Base-by-base conservation (phyloP, 306 rosid species). In the Trifolium subterraneum region DNA sequence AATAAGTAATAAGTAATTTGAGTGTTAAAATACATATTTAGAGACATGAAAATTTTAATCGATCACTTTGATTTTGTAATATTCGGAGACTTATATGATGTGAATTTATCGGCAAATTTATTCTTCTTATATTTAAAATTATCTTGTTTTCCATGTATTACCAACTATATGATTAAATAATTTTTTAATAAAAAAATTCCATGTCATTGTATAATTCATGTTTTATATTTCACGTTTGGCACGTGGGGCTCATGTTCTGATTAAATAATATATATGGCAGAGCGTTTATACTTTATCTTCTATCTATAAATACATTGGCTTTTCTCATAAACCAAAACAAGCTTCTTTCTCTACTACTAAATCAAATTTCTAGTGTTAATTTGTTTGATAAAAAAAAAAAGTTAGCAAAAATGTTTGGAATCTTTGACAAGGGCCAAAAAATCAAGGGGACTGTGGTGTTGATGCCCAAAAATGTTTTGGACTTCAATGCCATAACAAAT, bases 361-460 rank as follows among this genome's bases (percentile, higher is more conserved):
- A 67, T 23, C 58, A 44, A 42, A 42, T 6, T 22, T 4, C 7
- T 1, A 64, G 50, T 36, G 10, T 63, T 18, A 16, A 63, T 63
- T 36, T 31, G 8, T 19, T n/a, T 10, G 16, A 20, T 20, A 2
- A 22, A 65, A 20, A 36, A 20, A 36, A 38, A 65, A 15, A 36
- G 68, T 8, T 1, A 60, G 22, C 7, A 59, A 79, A 66, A 36
- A 68, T 82, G 80, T 44, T 63, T 61, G 55, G 59, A 0, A 13
- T 78, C 7, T 66, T 22, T 23, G 39, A 75, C 12, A 76, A 10
- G 8, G 31, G 70, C 1, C 42, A 51, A 2, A 79, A 83, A 64
- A 76, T 83, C 4, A 79, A 79, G 55, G 87, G 87, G 0, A 83
- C 82, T 0, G 82, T 79, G 61, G 82, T 83, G 70, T 71, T 83